Conservation (phyloP, 768 basidiomycete species). For the Tulasnella sp. region DNA sequence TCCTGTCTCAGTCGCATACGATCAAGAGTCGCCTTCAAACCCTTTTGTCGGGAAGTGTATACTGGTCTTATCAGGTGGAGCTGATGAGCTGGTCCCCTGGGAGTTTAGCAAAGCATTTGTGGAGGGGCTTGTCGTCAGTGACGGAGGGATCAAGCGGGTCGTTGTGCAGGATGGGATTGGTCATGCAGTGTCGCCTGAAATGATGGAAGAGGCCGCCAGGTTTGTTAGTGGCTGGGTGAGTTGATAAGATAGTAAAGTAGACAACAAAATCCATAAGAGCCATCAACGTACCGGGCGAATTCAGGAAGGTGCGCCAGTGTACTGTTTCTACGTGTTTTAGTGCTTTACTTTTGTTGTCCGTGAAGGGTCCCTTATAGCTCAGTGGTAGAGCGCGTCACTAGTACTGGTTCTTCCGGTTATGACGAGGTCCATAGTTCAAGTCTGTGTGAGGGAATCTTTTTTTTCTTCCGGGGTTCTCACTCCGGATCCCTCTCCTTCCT, state of each 20-base stretch:
- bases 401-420: conserved; percentile 16
- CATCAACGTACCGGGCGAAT: background rate
- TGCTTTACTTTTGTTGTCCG: too few species aligned
- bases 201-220: conserved; percentile 37
- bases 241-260: background rate
- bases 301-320: background rate
- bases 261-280: background rate
- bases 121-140: conserved; percentile 40
- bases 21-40: conserved; percentile 31
- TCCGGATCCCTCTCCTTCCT: background rate
- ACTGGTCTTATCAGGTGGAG: conserved; percentile 55
- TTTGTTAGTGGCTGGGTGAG: conserved; percentile 19
- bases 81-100: conserved; percentile 60
- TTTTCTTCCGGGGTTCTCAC: background rate
- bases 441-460: conserved; percentile 7
- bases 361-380: conserved; percentile 25
- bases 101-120: conserved; percentile 45
- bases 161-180: conserved; percentile 44
- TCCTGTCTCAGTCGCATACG: conserved; percentile 35
- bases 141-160: conserved; percentile 42
- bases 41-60: conserved; percentile 64
- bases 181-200: conserved; percentile 49
- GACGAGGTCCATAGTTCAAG: conserved; percentile 12
- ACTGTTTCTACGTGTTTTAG: too few species aligned
- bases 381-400: conserved; percentile 34